phyloP scores from a whole-genome alignment of 1,284 basidiomycete species.

The Tylopilus orsonianus region DNA sequence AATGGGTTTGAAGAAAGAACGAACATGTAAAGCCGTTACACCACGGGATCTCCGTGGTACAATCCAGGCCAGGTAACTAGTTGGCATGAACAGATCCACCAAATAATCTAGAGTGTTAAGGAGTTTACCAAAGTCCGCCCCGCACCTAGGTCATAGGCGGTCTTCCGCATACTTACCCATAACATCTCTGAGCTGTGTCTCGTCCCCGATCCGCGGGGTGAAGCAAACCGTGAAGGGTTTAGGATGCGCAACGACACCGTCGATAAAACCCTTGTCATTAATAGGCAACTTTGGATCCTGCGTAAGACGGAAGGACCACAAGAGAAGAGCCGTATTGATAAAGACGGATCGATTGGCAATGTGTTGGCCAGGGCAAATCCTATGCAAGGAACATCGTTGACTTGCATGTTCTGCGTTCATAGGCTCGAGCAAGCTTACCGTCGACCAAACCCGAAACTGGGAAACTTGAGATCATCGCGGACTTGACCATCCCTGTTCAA shows the following conservation, averaged over 20 bases:
- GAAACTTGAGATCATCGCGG: slow-evolving; percentile 33
- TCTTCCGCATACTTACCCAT: slow-evolving; percentile 28
- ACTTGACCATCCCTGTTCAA: slow-evolving; percentile 24
- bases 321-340: slow-evolving; percentile 56
- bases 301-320: slow-evolving; percentile 61
- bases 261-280: slow-evolving; percentile 55
- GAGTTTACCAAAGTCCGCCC: neutral
- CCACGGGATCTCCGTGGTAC: neutral
- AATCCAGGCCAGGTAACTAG: neutral
- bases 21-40: too few species aligned
- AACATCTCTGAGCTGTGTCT: slow-evolving; percentile 22
- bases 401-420: neutral
- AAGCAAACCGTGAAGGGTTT: slow-evolving; percentile 56
- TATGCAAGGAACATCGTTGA: slow-evolving; percentile 17
- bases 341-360: slow-evolving; percentile 61
- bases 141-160: slow-evolving; percentile 3
- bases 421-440: slow-evolving; percentile 17
- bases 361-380: slow-evolving; percentile 62
- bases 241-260: slow-evolving; percentile 58
- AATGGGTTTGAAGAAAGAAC: too few species aligned
- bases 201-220: slow-evolving; percentile 39
- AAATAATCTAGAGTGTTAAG: too few species aligned
- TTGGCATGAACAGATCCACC: neutral
- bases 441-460: slow-evolving; percentile 34
- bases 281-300: slow-evolving; percentile 53